Conservation (phyloP, 129 eudicot genomes). For the Solidago caesia region DNA sequence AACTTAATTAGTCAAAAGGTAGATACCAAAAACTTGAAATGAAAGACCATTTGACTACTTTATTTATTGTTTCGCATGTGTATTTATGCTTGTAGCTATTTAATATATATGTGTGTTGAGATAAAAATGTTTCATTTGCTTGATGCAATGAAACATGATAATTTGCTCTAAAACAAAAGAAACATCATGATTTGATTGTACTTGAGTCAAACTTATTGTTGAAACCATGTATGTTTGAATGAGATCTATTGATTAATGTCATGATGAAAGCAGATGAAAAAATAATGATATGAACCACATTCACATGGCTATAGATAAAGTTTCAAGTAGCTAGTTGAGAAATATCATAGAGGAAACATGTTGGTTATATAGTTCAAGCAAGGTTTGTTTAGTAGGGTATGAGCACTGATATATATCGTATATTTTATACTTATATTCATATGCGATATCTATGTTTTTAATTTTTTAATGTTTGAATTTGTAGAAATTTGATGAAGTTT, state of each 20-base stretch:
- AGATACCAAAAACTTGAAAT: not conserved
- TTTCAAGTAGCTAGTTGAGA: not conserved
- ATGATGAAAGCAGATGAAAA: constrained; percentile 12
- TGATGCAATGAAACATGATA: constrained; percentile 29
- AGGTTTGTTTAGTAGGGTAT: no score
- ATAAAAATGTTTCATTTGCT: constrained; percentile 9
- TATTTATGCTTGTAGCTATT: constrained; percentile 24
- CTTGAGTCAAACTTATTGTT: constrained; percentile 29
- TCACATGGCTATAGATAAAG: not conserved
- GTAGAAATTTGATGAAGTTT: no score
- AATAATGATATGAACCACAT: not conserved
- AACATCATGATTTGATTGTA: constrained; percentile 29
- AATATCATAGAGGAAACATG: no score
- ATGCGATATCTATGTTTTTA: no score
- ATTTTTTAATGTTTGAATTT: no score
- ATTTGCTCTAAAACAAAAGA: not conserved
- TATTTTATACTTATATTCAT: not conserved
- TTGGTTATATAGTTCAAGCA: no score
- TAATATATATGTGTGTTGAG: no score
- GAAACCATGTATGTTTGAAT: constrained; percentile 21
- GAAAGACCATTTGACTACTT: constrained; percentile 12
- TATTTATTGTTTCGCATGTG: not conserved
- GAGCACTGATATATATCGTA: not conserved
- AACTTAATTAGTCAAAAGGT: not conserved
- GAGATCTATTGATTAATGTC: constrained; percentile 19